Evolutionary conservation across 371 early-diverging fungal species (phyloP), one percentile per base, ranked within the genome.

Genomic region (Rhizopus sp.): DNA sequence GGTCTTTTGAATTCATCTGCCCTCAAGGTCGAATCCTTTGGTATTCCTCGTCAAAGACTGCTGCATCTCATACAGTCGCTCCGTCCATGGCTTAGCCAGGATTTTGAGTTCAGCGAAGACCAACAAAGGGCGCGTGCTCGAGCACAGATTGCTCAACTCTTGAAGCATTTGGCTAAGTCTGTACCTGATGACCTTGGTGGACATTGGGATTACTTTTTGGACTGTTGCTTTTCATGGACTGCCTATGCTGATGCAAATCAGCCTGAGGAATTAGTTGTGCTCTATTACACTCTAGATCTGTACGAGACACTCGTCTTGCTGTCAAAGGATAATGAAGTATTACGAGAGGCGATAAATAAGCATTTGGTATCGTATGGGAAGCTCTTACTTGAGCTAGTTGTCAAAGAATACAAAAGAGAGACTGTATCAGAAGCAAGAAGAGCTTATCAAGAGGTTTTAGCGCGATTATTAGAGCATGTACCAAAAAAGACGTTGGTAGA

Each of bases 171-270:
- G 15, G 70, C 80, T 0, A 59, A 69, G 7, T 70, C 82, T 7
- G 62, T 83, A 0, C 79, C 81, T 63, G 81, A 84, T 32, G 76
- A 83, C 29, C 35, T 39, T 10, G 83, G 80, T 9, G 69, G 73
- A 5, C 82, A 84, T 41, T 84, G 86, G 86, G 70, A 79, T 2
- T 72, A 78, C 55, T 80, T 85, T 61, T 64, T 87, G 39, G 66
- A 72, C 0, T 63, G 62, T 7, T 67, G 75, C 3, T 66, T 66
- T 58, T 55, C 68, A 42, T 80, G 78, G 80, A 42, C 73, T 9
- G 54, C 65, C n/a, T 68, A 58, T 51, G 53, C 59, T 0, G 77
- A 77, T 55, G 45, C 70, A 3, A 48, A 47, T 7, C 46, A 57
- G 7, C 61, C 59, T 3, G 68, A 68, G 38, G 68, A 63, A 23